Evolutionary conservation across 805 yeast species (phyloP).

Genomic region (Yarrowia alimentaria): DNA sequence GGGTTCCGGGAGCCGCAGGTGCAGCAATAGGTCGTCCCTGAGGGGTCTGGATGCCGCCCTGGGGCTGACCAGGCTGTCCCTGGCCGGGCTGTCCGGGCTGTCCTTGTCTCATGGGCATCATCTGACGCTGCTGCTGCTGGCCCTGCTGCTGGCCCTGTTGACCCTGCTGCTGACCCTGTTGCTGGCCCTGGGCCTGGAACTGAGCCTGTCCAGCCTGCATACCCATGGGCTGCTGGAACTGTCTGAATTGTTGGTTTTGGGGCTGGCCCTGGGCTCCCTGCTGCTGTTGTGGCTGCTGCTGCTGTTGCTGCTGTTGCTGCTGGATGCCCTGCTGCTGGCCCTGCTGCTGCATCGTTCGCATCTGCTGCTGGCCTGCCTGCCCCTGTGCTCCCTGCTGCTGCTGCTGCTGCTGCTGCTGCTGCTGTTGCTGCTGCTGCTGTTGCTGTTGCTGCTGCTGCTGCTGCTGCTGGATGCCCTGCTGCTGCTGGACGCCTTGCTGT

Average conservation of each 20-base stretch:
- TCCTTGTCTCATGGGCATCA: constrained; percentile 9
- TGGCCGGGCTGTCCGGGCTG: background rate
- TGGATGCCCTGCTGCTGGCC: background rate
- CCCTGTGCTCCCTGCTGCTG: constrained; percentile 33
- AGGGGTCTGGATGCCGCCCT: constrained; percentile 26
- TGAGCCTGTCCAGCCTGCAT: background rate
- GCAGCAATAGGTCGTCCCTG: too few relatives aligned
- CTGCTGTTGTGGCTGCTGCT: constrained; percentile 30
- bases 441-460: too few relatives aligned
- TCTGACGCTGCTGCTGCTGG: constrained; percentile 7
- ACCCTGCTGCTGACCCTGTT: constrained; percentile 7
- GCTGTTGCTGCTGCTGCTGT: too few relatives aligned
- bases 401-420: constrained; percentile 28
- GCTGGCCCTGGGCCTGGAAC: constrained; percentile 4
- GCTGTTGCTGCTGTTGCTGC: constrained; percentile 26
- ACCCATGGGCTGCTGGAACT: background rate
- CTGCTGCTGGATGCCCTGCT: constrained; percentile 1
- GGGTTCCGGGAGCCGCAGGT: too few relatives aligned
- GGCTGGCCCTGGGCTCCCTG: constrained; percentile 31
- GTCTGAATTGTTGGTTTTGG: too few relatives aligned
- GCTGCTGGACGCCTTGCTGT: background rate
- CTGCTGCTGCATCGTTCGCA: constrained; percentile 9
- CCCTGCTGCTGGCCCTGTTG: constrained; percentile 8
- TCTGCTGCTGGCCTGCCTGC: constrained; percentile 4
- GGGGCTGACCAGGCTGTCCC: constrained; percentile 1